These are phyloP conservation scores for Begonia fuchsioides DNA, from an alignment of 306 rosid genomes.

Conservation along the genomic window DNA sequence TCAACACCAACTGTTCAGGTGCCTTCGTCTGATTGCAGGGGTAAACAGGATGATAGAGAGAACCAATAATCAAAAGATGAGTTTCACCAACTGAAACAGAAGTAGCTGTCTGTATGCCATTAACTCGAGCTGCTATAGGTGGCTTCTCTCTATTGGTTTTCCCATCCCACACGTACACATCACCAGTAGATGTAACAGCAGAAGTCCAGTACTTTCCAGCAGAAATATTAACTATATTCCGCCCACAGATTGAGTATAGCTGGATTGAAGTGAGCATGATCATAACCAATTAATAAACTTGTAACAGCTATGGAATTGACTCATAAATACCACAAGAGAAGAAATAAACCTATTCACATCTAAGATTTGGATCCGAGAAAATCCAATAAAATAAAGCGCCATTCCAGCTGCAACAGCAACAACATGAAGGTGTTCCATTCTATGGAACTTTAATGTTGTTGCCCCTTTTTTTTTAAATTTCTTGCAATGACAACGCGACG, in stretches of 20 bases:
- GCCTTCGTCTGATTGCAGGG: constrained; percentile 20
- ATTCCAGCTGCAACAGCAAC: constrained; percentile 71
- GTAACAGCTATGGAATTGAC: not conserved
- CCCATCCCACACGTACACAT: constrained; percentile 89
- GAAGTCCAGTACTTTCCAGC: constrained; percentile 92
- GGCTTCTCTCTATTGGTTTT: constrained; percentile 77
- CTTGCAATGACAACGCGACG: constrained; percentile 75
- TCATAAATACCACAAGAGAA: constrained; percentile 1
- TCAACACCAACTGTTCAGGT: constrained; percentile 23
- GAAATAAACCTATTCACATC: constrained; percentile 70
- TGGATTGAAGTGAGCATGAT: constrained; percentile 9
- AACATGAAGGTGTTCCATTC: constrained; percentile 63
- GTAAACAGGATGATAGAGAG: constrained; percentile 73
- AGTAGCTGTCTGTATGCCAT: constrained; percentile 73
- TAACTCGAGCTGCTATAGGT: constrained; percentile 50
- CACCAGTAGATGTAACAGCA: constrained; percentile 78
- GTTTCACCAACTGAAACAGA: constrained; percentile 92
- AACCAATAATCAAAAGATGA: constrained; percentile 60
- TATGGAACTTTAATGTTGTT: constrained; percentile 65
- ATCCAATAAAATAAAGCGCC: constrained; percentile 87
- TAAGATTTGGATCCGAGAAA: constrained; percentile 77
- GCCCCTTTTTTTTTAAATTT: constrained; percentile 80
- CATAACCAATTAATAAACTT: constrained; percentile 2
- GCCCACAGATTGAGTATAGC: constrained; percentile 66
- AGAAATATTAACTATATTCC: constrained; percentile 52